Percentiles rank a stretch among this genome's conserved stretches.
phyloP scores from a whole-genome alignment of 208 protist genomes.

The Spongospora subterranea region DNA sequence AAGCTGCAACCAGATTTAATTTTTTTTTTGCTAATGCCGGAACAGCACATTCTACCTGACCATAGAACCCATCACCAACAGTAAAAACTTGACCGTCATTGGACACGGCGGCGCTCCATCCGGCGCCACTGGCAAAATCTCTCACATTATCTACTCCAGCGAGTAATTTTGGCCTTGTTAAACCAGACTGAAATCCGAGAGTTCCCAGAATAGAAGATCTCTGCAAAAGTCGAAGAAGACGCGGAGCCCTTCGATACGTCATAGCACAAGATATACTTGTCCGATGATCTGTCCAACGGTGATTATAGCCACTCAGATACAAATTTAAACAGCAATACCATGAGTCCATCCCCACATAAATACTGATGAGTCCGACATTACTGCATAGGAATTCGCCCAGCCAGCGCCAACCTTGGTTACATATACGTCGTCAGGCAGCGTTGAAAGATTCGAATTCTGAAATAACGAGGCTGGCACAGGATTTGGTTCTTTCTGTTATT shows the following conservation, averaged over 20 bases:
- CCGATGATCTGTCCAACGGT: neutral
- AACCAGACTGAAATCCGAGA: constrained; percentile 6
- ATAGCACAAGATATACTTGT: constrained; percentile 22
- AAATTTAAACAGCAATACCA: constrained; percentile 15
- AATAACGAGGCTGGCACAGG: neutral
- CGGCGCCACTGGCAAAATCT: neutral
- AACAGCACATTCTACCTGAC: constrained; percentile 19
- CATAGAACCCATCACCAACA: constrained; percentile 51
- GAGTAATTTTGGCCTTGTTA: neutral
- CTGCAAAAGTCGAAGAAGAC: neutral
- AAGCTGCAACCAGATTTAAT: neutral
- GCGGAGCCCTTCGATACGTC: neutral
- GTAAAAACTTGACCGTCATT: neutral
- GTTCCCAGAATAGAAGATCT: neutral
- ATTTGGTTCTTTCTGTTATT: neutral
- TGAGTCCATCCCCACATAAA: constrained; percentile 37
- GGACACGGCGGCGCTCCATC: constrained; percentile 28
- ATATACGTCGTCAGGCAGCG: neutral
- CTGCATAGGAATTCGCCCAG: constrained; percentile 37
- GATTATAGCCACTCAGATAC: neutral
- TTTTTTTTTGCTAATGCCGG: neutral
- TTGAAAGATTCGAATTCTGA: neutral
- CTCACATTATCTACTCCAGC: neutral
- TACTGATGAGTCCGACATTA: neutral
- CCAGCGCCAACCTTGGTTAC: neutral